These are phyloP conservation scores for Omphalotus guepiniiformis DNA, from an alignment of 768 basidiomycete genomes.

Conservation along the genomic window DNA sequence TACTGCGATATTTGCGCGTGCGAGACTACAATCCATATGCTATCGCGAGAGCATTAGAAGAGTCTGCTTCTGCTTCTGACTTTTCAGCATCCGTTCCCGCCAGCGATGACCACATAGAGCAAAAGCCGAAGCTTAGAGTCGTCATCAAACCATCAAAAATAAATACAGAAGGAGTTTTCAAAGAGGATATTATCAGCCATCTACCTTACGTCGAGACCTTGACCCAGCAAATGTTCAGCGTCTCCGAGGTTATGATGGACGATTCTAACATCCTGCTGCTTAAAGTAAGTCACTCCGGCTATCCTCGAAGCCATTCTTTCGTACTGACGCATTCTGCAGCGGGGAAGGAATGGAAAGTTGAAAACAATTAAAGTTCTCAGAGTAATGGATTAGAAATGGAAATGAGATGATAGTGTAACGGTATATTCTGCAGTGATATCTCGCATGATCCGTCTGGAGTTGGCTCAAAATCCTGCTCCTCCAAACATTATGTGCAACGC, in stretches of 20 bases:
- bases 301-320: background rate
- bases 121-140: slow-evolving; percentile 19
- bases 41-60: slow-evolving; percentile 14
- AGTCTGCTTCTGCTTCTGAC: background rate
- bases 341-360: background rate
- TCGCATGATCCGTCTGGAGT: no score
- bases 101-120: slow-evolving; percentile 20
- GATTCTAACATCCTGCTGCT: slow-evolving; percentile 45
- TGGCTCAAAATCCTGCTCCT: no score
- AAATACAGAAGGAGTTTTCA: slow-evolving; percentile 41
- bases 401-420: no score
- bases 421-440: no score
- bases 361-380: background rate
- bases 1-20: slow-evolving; percentile 25
- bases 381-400: no score
- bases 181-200: slow-evolving; percentile 40
- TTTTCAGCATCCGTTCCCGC: background rate
- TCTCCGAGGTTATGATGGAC: slow-evolving; percentile 58
- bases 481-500: no score
- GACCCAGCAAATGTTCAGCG: slow-evolving; percentile 42
- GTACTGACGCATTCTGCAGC: background rate
- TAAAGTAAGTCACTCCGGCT: slow-evolving; percentile 36
- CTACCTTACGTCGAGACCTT: slow-evolving; percentile 50
- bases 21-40: slow-evolving; percentile 36
- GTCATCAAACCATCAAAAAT: slow-evolving; percentile 39